Evolutionary conservation across 345 rosid genomes (phyloP).

Genomic region (Euphorbia peplus): DNA sequence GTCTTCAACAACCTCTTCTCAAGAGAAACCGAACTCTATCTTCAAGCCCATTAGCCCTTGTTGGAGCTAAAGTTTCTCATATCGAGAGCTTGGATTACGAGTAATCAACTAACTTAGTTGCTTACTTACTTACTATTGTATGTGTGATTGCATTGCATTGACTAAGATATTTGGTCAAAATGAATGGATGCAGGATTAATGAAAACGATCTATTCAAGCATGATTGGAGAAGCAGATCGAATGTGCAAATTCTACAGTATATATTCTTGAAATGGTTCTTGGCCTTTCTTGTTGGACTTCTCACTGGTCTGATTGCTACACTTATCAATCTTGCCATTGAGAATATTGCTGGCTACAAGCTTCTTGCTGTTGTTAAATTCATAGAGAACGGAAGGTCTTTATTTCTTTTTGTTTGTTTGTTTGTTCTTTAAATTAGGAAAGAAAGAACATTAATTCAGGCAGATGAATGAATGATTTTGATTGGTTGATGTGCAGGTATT

Average conservation of each 20-base stretch:
- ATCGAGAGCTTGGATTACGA: conserved; percentile 91
- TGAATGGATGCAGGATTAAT: conserved; percentile 60
- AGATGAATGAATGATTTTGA: not conserved
- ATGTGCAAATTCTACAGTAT: conserved; percentile 73
- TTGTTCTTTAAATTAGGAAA: no score
- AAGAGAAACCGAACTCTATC: conserved; percentile 69
- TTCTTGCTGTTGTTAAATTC: conserved; percentile 60
- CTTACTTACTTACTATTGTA: not conserved
- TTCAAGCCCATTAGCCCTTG: conserved; percentile 72
- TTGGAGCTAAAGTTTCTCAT: conserved; percentile 80
- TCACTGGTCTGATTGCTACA: conserved; percentile 81
- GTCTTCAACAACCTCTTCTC: conserved; percentile 66
- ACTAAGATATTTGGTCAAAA: not conserved
- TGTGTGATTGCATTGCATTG: not conserved
- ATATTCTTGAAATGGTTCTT: conserved; percentile 75
- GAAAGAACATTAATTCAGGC: not conserved
- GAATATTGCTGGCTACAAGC: conserved; percentile 91
- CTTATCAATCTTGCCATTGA: conserved; percentile 82
- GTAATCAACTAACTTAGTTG: conserved; percentile 31
- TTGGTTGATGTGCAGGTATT: conserved; percentile 47
- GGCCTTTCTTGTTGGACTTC: conserved; percentile 76
- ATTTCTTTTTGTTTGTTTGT: no score
- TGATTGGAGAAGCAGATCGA: conserved; percentile 94
- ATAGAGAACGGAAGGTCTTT: conserved; percentile 54
- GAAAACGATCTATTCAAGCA: conserved; percentile 93